Base-by-base conservation (phyloP, 1,284 basidiomycete species). In the Melampsora americana region DNA sequence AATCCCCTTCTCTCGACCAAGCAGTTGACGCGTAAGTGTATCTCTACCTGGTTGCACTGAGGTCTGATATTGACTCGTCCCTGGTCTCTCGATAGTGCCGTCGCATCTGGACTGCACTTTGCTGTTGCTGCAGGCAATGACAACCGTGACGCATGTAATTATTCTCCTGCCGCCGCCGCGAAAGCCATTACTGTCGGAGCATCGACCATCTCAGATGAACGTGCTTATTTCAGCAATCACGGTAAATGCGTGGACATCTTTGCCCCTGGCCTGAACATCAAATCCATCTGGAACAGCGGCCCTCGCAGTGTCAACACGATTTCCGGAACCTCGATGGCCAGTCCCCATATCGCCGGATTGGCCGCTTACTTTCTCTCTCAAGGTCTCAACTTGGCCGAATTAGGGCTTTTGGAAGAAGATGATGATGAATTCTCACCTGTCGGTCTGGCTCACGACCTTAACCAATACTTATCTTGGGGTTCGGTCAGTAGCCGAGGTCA, bases 111-210 rank as follows among this genome's bases (percentile, higher is more conserved):
- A 26, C 67, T 79, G 78, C 79, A 81, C 78, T 80, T 81, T 71
- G 79, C 61, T 2, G 64, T 77, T 48, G 79, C 80, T 76, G 84
- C 84, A 53, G 82, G 81, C 71, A 86, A 86, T 82, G 86, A 87
- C 84, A 87, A 89, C 83, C 86, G 86, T 79, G 89, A 91, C 80
- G 90, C 90, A 11, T 93, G 92, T 85, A 85, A 86, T 78, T 92
- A 89, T 83, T 93, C 92, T 5, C 92, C 92, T 69, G 92, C 92
- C 35, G 86, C 87, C 12, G 86, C 91, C 23, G 84, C 87, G 83
- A 86, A 88, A 61, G 90, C 92, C 20, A 87, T 95, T 79, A 95
- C 93, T 66, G 92, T 95, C 72, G 93, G 90, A 78, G 92, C 92
- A 30, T 90, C 90, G 3, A 91, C 90, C 32, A 85, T 92, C 56